Conservation (phyloP, 2,329 filamentous ascomycete species). For the Cercospora zeae-maydis region DNA sequence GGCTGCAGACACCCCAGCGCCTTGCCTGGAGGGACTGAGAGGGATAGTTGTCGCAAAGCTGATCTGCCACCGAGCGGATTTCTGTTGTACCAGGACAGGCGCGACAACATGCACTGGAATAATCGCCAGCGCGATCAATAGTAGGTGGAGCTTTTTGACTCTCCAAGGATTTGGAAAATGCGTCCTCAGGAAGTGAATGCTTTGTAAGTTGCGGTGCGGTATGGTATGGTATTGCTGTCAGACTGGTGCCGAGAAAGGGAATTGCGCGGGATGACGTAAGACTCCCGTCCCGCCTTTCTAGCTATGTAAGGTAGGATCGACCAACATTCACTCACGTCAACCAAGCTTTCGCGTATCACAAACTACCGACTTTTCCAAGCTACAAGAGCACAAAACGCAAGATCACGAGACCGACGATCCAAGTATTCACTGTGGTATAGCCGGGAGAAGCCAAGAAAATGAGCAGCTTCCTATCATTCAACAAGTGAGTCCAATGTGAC, state of each 20-base stretch:
- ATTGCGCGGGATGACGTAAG: constrained; percentile 1
- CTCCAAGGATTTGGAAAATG: neutral
- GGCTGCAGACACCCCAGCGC: neutral
- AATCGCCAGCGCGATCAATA: neutral
- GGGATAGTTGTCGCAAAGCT: neutral
- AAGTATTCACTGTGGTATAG: neutral
- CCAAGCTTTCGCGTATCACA: neutral
- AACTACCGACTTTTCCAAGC: neutral
- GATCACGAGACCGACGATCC: neutral
- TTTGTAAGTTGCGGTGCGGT: neutral
- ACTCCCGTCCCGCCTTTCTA: neutral
- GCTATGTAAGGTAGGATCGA: neutral
- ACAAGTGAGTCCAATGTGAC: neutral
- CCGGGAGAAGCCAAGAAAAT: neutral
- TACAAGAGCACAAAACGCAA: neutral
- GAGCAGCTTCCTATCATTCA: neutral
- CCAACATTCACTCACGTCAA: neutral
- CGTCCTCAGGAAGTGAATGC: neutral
- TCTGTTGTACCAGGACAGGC: constrained; percentile 6
- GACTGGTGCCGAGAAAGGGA: neutral
- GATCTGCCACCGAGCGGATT: constrained; percentile 13
- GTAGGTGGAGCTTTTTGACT: neutral
- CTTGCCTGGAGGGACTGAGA: neutral
- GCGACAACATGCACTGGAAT: neutral
- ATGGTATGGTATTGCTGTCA: neutral